Evolutionary conservation across 1,284 basidiomycete genomes (phyloP).

Genomic region (Pseudozyma sp.): DNA sequence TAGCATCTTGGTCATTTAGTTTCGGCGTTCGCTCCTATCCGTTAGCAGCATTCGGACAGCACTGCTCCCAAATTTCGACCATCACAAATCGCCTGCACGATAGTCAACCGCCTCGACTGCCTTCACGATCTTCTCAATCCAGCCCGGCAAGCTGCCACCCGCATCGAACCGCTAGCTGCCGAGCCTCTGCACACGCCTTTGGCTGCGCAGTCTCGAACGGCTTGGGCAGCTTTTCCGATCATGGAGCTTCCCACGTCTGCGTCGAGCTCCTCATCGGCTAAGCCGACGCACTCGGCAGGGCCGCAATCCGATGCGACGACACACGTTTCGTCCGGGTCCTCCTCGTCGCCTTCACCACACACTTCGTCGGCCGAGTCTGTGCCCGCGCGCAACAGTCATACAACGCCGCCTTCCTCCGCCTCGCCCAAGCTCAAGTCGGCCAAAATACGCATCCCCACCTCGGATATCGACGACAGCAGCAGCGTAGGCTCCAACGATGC

Average conservation of each 20-base stretch:
- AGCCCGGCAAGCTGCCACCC: too few species aligned
- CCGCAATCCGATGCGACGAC: slow-evolving; percentile 8
- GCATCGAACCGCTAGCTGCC: too few species aligned
- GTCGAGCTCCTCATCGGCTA: slow-evolving; percentile 11
- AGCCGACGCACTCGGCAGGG: slow-evolving; percentile 3
- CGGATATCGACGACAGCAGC: slow-evolving; percentile 42
- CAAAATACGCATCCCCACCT: slow-evolving; percentile 25
- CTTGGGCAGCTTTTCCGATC: background rate
- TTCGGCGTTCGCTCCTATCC: too few species aligned
- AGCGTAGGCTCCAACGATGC: slow-evolving; percentile 45
- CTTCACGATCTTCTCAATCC: too few species aligned
- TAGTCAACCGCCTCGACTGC: too few species aligned
- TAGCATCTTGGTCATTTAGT: too few species aligned
- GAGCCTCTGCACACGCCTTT: background rate
- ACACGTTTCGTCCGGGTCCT: slow-evolving; percentile 30
- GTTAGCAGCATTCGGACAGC: too few species aligned
- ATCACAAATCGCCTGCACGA: too few species aligned
- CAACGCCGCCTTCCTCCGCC: slow-evolving; percentile 17
- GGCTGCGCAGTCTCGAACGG: slow-evolving; percentile 7
- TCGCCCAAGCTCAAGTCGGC: slow-evolving; percentile 26
- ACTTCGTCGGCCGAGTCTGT: slow-evolving; percentile 27
- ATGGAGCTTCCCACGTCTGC: slow-evolving; percentile 18
- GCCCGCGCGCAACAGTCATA: slow-evolving; percentile 1
- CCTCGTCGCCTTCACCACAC: slow-evolving; percentile 28
- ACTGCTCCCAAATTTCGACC: too few species aligned